Percentiles rank a stretch among this genome's conserved stretches.
Conservation (phyloP, 164 flowering plant species). For the Vitis amurensis region DNA sequence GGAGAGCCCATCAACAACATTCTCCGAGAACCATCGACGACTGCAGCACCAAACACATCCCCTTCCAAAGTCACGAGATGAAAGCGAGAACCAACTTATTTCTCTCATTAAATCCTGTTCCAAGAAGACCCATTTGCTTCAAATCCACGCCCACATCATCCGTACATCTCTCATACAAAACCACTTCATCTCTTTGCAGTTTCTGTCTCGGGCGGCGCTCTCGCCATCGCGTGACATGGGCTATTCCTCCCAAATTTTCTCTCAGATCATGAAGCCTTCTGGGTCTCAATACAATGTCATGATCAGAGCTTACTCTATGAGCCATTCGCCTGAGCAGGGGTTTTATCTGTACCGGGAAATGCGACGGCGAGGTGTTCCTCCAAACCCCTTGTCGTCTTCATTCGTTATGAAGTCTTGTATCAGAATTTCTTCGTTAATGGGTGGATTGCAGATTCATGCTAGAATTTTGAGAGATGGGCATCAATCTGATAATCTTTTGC, state of each 20-base stretch:
- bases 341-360: constrained; percentile 43
- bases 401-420: constrained; percentile 53
- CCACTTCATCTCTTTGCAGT: constrained; percentile 33
- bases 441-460: constrained; percentile 60
- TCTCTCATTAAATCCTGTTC: constrained; percentile 49
- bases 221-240: constrained; percentile 25
- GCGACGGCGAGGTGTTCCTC: constrained; percentile 33
- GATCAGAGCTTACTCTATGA: constrained; percentile 54
- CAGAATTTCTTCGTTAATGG: constrained; percentile 21
- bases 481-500: constrained; percentile 44
- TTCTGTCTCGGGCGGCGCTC: constrained; percentile 37
- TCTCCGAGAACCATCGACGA: not conserved
- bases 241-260: constrained; percentile 46
- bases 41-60: not conserved
- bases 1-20: no score
- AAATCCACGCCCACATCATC: constrained; percentile 64
- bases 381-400: constrained; percentile 48
- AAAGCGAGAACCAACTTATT: constrained; percentile 11
- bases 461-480: constrained; percentile 55
- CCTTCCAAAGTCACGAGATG: not conserved
- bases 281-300: constrained; percentile 43
- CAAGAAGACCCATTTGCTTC: constrained; percentile 46
- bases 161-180: constrained; percentile 39
- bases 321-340: constrained; percentile 41
- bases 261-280: constrained; percentile 35